phyloP scores from a whole-genome alignment of 331 rosid genomes.

The Quercus lobata region DNA sequence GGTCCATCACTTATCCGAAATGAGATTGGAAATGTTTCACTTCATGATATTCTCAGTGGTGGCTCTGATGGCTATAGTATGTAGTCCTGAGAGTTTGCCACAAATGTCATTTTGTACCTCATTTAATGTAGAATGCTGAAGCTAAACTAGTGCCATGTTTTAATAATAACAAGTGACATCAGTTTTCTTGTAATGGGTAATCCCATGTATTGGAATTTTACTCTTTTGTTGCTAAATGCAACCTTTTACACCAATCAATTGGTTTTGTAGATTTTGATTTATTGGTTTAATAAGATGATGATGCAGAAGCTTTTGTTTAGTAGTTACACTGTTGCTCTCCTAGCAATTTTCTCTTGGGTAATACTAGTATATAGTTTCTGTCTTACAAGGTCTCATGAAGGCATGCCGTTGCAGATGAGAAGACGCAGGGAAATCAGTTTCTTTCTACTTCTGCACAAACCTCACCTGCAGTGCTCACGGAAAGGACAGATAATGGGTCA shows the following conservation, averaged over 20 bases:
- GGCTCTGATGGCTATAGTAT: slow-evolving; percentile 79
- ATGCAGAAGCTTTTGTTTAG: slow-evolving; percentile 1
- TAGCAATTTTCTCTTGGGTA: slow-evolving; percentile 13
- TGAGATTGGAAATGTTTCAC: slow-evolving; percentile 78
- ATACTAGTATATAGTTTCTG: slow-evolving; percentile 17
- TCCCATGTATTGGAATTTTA: slow-evolving; percentile 33
- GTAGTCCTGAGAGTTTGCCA: slow-evolving; percentile 63
- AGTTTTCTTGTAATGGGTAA: slow-evolving; percentile 20
- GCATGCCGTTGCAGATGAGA: slow-evolving; percentile 81
- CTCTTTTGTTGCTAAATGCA: slow-evolving; percentile 19
- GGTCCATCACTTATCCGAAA: slow-evolving; percentile 70
- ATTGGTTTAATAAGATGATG: slow-evolving; percentile 15
- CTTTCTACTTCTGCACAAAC: slow-evolving; percentile 30
- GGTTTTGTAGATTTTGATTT: background rate
- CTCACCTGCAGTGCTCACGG: slow-evolving; percentile 37
- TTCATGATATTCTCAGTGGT: slow-evolving; percentile 78
- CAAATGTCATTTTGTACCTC: slow-evolving; percentile 47
- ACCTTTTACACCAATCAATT: slow-evolving; percentile 16
- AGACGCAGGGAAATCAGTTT: slow-evolving; percentile 54
- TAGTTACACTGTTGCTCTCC: slow-evolving; percentile 14
- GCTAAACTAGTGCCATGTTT: slow-evolving; percentile 29
- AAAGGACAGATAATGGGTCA: slow-evolving; percentile 27
- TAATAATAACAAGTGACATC: slow-evolving; percentile 27
- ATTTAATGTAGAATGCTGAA: slow-evolving; percentile 49
- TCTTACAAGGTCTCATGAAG: slow-evolving; percentile 48